Conservation (phyloP, 257 asterid species). For the Gardenia jasminoides region DNA sequence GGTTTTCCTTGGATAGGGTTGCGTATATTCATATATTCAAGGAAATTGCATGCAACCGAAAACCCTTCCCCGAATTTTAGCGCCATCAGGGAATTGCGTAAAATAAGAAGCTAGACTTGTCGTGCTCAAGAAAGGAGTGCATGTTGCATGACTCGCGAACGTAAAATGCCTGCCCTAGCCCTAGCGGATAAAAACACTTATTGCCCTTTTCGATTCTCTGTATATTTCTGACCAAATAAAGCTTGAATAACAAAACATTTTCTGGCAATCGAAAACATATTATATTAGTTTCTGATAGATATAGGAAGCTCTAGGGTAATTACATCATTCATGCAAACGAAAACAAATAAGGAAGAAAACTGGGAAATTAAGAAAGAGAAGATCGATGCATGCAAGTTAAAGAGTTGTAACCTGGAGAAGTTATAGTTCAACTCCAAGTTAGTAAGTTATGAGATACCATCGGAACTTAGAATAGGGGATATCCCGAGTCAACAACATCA, state of each 20-base stretch:
- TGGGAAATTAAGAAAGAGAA: background rate
- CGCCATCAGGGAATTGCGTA: background rate
- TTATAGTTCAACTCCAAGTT: background rate
- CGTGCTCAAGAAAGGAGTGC: conserved; percentile 9
- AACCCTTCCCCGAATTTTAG: background rate
- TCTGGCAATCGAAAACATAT: background rate
- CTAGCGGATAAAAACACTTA: background rate
- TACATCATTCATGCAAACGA: conserved; percentile 8
- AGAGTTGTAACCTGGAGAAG: background rate
- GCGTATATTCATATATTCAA: background rate
- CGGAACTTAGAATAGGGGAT: conserved; percentile 36
- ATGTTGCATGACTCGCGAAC: background rate
- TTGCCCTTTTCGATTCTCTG: background rate
- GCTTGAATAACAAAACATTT: background rate
- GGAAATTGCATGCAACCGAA: background rate
- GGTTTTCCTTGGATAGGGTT: background rate
- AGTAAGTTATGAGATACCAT: background rate
- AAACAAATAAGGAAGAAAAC: background rate
- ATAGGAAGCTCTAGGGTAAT: background rate
- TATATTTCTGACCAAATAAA: background rate
- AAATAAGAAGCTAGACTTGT: background rate
- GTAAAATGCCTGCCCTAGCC: background rate
- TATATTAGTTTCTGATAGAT: conserved; percentile 9
- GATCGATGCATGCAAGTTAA: background rate
- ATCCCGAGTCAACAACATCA: conserved; percentile 54